Conservation (phyloP, 176 grass and related monocot species). For the Oryza meyeriana region DNA sequence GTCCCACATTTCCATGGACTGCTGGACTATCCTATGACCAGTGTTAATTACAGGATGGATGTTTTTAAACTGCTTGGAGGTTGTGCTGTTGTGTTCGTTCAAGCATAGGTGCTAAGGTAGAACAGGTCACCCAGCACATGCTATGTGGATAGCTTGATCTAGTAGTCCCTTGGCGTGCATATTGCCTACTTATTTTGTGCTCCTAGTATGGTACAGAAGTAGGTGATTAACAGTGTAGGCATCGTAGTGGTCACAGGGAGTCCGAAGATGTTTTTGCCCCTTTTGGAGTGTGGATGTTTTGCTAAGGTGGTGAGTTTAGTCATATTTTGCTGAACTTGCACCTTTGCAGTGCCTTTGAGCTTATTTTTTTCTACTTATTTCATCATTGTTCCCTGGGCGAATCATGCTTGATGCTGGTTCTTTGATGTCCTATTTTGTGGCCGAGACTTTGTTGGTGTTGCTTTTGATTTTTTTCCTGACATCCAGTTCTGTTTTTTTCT, state of each 20-base stretch:
- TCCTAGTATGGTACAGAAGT: not conserved
- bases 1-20: not conserved
- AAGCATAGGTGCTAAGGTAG: not conserved
- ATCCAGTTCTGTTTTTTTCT: not conserved
- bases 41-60: not conserved
- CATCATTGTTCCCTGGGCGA: not conserved
- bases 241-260: not conserved
- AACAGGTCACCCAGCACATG: not conserved
- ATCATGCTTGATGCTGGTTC: conserved; percentile 1
- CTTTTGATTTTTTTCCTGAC: not conserved
- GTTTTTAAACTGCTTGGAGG: not conserved
- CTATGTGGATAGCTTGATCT: not conserved
- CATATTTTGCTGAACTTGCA: not conserved
- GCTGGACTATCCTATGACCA: not conserved
- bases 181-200: not conserved
- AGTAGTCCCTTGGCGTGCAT: not conserved
- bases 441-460: not conserved
- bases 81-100: not conserved
- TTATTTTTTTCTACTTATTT: not conserved
- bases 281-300: not conserved
- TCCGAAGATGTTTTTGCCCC: not conserved
- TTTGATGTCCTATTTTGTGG: not conserved
- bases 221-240: not conserved
- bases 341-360: not conserved
- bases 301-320: not conserved